Evolutionary conservation across 2,329 filamentous ascomycete species (phyloP).

Genomic region (Fusarium circinatum): DNA sequence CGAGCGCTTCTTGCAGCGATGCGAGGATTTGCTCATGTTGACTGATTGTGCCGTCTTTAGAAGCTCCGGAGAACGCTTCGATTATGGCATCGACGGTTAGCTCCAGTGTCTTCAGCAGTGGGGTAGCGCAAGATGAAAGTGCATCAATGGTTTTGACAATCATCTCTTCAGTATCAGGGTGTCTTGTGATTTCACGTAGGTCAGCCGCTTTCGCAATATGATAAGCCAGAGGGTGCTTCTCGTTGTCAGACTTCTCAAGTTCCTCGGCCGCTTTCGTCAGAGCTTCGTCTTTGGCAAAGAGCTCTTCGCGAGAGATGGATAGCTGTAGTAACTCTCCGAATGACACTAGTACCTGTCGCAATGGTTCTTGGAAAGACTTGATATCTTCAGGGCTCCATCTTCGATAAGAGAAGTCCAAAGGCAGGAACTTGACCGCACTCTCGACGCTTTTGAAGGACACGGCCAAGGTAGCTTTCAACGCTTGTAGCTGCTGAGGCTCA

Average conservation of each 20-base stretch:
- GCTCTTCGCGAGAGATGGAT: constrained; percentile 7
- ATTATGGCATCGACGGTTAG: neutral
- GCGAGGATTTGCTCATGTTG: neutral
- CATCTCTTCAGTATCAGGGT: constrained; percentile 19
- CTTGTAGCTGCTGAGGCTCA: neutral
- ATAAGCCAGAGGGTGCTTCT: constrained; percentile 10
- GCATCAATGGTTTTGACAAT: neutral
- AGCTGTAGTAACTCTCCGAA: constrained; percentile 9
- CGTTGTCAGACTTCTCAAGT: constrained; percentile 10
- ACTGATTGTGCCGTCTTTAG: neutral
- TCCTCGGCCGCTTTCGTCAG: constrained; percentile 7
- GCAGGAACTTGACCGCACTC: constrained; percentile 11
- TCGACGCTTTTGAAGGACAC: neutral
- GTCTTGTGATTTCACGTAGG: constrained; percentile 1
- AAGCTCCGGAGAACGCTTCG: neutral
- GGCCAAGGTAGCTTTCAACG: neutral
- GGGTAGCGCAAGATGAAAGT: neutral
- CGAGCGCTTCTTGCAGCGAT: constrained; percentile 1
- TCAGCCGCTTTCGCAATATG: constrained; percentile 18
- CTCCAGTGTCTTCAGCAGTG: neutral
- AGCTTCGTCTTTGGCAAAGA: constrained; percentile 7
- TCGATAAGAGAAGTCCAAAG: constrained; percentile 11
- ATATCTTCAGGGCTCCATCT: constrained; percentile 15
- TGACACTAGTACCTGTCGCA: neutral
- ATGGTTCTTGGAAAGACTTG: constrained; percentile 12